A percentile compares a stretch with the other conserved stretches of the same genome.
Evolutionary conservation across 2,329 filamentous ascomycete genomes (phyloP).

Genomic region (Chlorencoelia australis): DNA sequence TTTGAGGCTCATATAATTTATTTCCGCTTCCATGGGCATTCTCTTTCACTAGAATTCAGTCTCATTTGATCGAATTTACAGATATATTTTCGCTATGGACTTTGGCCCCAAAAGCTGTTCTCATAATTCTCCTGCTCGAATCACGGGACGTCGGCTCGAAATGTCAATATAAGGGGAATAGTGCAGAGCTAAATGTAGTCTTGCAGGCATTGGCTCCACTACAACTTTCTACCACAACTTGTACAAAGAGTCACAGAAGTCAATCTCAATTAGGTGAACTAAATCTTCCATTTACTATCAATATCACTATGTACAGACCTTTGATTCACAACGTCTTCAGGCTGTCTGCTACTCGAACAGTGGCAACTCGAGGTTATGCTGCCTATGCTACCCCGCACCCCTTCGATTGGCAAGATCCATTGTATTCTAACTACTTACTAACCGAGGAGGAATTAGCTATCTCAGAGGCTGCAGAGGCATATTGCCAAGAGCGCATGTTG

Average conservation of each 20-base stretch:
- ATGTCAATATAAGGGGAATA: not conserved
- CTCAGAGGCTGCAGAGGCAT: conserved; percentile 79
- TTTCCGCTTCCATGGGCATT: too few relatives aligned
- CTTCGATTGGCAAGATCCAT: conserved; percentile 90
- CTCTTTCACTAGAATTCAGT: too few relatives aligned
- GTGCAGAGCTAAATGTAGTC: conserved; percentile 1
- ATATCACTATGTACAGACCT: conserved; percentile 21
- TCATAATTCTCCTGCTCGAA: conserved; percentile 4
- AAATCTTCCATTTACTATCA: too few relatives aligned
- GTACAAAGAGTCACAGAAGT: too few relatives aligned
- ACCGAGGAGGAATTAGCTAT: conserved; percentile 90
- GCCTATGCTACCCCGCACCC: conserved; percentile 23
- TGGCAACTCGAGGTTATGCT: conserved; percentile 20
- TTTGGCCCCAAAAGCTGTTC: not conserved
- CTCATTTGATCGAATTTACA: too few relatives aligned
- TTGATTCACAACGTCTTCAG: conserved; percentile 16
- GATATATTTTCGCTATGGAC: not conserved
- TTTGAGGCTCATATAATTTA: too few relatives aligned
- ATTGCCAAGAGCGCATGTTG: conserved; percentile 82
- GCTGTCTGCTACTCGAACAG: conserved; percentile 14
- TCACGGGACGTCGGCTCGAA: not conserved
- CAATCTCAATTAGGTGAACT: too few relatives aligned
- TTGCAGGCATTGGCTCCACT: not conserved
- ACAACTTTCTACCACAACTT: not conserved
- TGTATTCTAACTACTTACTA: conserved; percentile 62